Percentiles rank a stretch among this genome's conserved stretches.
Evolutionary conservation across 2,329 filamentous ascomycete species (phyloP).

Genomic region (Beauveria caledonica): DNA sequence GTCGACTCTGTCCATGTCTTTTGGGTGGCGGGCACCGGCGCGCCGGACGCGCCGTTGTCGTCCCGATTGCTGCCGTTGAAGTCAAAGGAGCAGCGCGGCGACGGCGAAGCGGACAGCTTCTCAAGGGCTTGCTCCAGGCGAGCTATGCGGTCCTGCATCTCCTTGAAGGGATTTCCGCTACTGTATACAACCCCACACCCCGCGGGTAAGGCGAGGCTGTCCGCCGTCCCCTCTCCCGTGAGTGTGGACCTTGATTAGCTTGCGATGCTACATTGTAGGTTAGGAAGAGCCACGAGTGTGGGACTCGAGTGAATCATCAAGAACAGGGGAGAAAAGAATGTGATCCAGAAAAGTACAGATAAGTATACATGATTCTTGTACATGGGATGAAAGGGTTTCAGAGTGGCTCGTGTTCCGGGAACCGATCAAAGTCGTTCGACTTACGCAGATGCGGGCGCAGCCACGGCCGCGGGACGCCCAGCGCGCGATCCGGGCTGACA

Average conservation of each 20-base stretch:
- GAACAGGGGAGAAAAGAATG: no score
- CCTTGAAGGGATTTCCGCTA: conserved; percentile 1
- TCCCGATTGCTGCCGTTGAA: not conserved
- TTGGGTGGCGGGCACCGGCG: conserved; percentile 3
- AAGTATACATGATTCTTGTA: not conserved
- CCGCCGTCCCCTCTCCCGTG: not conserved
- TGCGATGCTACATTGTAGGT: not conserved
- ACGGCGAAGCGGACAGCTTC: conserved; percentile 9
- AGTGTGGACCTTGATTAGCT: not conserved
- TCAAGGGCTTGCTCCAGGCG: conserved; percentile 13
- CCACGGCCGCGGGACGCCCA: conserved; percentile 6
- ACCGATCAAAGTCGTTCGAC: not conserved
- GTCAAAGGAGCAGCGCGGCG: not conserved
- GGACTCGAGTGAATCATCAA: no score
- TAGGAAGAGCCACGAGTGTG: not conserved
- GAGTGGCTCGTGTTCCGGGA: not conserved
- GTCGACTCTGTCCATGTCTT: conserved; percentile 9
- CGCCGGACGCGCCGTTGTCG: not conserved
- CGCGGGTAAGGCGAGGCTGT: no score
- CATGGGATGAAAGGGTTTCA: not conserved
- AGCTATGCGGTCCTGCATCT: conserved; percentile 12
- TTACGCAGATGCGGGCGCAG: not conserved
- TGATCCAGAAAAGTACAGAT: not conserved
- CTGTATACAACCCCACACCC: not conserved
- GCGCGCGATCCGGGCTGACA: conserved; percentile 13